Conservation (phyloP, 1,284 basidiomycete genomes). For the Puccinia horiana region DNA sequence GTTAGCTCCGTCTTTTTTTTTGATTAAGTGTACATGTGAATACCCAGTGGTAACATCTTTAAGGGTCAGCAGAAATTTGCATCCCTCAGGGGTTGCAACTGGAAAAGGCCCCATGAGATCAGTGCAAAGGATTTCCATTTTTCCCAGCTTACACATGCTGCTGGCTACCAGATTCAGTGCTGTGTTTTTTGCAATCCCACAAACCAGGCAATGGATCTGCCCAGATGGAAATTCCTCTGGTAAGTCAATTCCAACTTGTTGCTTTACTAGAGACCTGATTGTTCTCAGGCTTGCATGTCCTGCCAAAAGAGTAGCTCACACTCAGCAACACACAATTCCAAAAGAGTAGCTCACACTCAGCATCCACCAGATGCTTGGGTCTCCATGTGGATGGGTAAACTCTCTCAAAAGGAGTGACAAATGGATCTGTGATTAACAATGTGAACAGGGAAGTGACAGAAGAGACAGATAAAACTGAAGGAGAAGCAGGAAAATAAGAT, state of each 20-base stretch:
- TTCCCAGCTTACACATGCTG: not conserved
- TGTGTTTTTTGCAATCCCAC: conserved; percentile 6
- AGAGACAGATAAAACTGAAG: too few relatives aligned
- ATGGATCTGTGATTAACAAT: too few relatives aligned
- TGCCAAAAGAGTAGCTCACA: not conserved
- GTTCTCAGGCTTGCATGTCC: not conserved
- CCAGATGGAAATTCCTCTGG: not conserved
- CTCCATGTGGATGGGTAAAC: not conserved
- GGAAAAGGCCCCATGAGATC: not conserved
- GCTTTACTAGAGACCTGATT: not conserved
- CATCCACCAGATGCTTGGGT: not conserved
- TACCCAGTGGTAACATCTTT: not conserved
- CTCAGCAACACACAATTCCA: not conserved
- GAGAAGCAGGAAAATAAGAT: too few relatives aligned
- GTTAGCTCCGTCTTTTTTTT: not conserved
- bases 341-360: not conserved
- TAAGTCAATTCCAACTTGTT: not conserved
- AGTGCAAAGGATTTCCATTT: not conserved
- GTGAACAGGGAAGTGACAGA: too few relatives aligned
- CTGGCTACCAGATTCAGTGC: not conserved
- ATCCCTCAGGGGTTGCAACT: not conserved
- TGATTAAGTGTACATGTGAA: not conserved
- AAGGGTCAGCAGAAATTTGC: not conserved
- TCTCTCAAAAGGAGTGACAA: too few relatives aligned
- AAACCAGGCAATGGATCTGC: not conserved